A percentile compares a stretch with the other conserved stretches of the same genome.
Evolutionary conservation across 805 yeast genomes (phyloP).

Genomic region (Barnettozyma pratensis): DNA sequence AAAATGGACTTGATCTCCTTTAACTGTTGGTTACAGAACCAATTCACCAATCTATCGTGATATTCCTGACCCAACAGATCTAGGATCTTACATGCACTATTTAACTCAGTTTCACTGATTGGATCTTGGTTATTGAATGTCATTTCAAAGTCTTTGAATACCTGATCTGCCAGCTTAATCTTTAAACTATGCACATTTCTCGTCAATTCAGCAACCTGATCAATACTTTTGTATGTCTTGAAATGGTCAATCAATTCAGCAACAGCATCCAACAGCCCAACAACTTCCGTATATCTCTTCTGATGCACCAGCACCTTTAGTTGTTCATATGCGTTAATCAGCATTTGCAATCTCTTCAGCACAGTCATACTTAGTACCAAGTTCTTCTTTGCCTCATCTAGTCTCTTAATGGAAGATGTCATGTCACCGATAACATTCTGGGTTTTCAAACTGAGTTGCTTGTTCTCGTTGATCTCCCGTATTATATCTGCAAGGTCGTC

Average conservation of each 20-base stretch:
- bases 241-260: conserved; percentile 68
- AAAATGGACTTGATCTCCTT: conserved; percentile 75
- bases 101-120: conserved; percentile 28
- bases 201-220: conserved; percentile 66
- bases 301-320: conserved; percentile 42
- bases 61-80: conserved; percentile 57
- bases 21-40: conserved; percentile 69
- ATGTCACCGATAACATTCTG: conserved; percentile 58
- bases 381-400: conserved; percentile 82
- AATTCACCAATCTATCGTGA: conserved; percentile 54
- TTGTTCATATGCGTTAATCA: conserved; percentile 67
- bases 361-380: conserved; percentile 81
- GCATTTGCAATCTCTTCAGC: conserved; percentile 80
- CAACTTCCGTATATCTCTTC: conserved; percentile 48
- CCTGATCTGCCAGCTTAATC: conserved; percentile 57
- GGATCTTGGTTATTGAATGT: conserved; percentile 31
- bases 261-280: conserved; percentile 62
- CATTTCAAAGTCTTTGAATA: conserved; percentile 67
- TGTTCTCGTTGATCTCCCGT: conserved; percentile 41
- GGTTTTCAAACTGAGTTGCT: conserved; percentile 45
- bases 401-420: conserved; percentile 70
- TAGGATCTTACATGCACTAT: conserved; percentile 67
- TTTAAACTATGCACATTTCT: conserved; percentile 56
- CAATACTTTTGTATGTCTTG: conserved; percentile 76
- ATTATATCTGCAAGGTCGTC: conserved; percentile 33